These are phyloP conservation scores for Mediolabrus comicus DNA, from an alignment of 108 stramenopile genomes.

Conservation along the genomic window DNA sequence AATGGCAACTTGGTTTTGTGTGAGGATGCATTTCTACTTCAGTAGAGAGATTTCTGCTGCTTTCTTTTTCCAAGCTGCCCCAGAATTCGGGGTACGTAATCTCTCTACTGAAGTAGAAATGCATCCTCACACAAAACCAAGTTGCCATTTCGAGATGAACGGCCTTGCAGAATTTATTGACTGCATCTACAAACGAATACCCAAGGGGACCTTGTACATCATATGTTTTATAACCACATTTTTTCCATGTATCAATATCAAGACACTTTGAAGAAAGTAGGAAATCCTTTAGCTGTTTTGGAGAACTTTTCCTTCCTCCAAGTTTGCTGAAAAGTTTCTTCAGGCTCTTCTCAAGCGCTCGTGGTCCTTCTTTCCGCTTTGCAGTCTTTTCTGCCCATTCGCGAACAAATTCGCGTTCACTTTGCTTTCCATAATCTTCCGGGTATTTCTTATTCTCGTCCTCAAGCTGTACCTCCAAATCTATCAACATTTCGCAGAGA, in stretches of 20 bases:
- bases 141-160: background rate
- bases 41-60: too few species aligned
- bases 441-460: background rate
- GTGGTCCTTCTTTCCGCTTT: too few species aligned
- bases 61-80: too few species aligned
- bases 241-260: background rate
- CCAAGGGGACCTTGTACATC: background rate
- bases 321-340: background rate
- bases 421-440: constrained; percentile 7
- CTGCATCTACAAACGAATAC: background rate
- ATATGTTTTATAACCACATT: background rate
- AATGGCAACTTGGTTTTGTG: background rate
- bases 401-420: background rate
- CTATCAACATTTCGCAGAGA: background rate
- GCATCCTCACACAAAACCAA: too few species aligned
- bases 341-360: background rate
- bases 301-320: background rate
- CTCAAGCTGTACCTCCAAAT: background rate
- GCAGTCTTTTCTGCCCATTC: background rate
- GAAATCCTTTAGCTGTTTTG: background rate
- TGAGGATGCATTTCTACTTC: too few species aligned
- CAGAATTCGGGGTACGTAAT: too few species aligned
- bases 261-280: background rate
- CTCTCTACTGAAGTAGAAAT: too few species aligned
- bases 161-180: background rate